phyloP scores from a whole-genome alignment of 495 filamentous ascomycete genomes.

The Talaromyces adpressus region DNA sequence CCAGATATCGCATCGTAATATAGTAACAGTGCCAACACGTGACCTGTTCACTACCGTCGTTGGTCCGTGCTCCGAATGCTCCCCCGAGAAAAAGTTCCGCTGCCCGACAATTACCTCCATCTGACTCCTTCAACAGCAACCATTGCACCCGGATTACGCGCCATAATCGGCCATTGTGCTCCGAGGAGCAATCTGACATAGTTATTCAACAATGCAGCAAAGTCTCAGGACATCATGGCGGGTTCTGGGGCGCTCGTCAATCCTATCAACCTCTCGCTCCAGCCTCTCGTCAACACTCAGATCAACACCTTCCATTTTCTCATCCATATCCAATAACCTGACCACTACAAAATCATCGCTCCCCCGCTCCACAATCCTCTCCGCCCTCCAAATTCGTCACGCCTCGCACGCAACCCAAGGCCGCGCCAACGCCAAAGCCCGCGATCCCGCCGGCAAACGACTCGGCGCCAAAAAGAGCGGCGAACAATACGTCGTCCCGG shows the following conservation, averaged over 20 bases:
- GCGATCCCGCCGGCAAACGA: constrained; percentile 86
- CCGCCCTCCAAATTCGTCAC: constrained; percentile 48
- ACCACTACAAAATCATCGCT: background rate
- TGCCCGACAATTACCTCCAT: constrained; percentile 1
- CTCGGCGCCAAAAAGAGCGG: constrained; percentile 89
- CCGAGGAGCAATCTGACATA: constrained; percentile 12
- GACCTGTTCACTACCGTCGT: background rate
- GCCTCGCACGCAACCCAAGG: constrained; percentile 85
- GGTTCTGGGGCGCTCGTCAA: constrained; percentile 30
- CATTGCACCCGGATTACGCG: constrained; percentile 11
- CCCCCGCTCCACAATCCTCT: constrained; percentile 25
- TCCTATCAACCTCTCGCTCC: constrained; percentile 10
- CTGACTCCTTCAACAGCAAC: constrained; percentile 10
- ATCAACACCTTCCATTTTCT: constrained; percentile 2
- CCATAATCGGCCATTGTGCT: constrained; percentile 12
- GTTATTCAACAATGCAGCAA: constrained; percentile 32
- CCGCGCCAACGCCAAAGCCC: constrained; percentile 71
- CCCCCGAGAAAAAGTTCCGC: constrained; percentile 26
- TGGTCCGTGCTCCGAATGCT: background rate
- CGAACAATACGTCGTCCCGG: constrained; percentile 84
- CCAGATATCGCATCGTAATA: constrained; percentile 15
- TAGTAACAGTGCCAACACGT: background rate
- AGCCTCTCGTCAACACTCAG: background rate
- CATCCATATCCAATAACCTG: background rate
- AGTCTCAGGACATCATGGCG: constrained; percentile 33